Conservation (phyloP, 2,329 filamentous ascomycete genomes). For the Claviceps maximensis region DNA sequence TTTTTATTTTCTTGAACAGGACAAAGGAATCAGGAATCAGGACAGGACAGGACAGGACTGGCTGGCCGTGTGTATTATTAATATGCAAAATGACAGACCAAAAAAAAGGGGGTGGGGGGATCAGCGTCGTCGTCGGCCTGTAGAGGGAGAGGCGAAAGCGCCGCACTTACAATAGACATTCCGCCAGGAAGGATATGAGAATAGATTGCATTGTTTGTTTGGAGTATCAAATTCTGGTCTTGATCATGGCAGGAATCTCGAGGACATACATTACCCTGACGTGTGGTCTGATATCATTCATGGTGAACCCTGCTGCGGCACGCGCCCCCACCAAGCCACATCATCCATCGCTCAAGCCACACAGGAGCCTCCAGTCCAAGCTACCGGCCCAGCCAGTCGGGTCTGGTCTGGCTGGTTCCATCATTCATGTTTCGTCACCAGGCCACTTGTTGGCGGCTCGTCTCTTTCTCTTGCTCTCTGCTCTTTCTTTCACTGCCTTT, state of each 20-base stretch:
- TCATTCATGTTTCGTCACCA: not conserved
- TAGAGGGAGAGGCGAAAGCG: not conserved
- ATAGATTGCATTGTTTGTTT: conserved; percentile 4
- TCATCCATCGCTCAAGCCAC: not conserved
- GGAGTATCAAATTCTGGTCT: too few relatives aligned
- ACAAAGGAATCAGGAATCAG: not conserved
- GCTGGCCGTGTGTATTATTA: conserved; percentile 1
- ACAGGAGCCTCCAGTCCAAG: not conserved
- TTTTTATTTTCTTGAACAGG: conserved; percentile 1
- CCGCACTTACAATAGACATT: conserved; percentile 1
- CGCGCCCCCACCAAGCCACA: not conserved
- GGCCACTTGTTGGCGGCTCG: not conserved
- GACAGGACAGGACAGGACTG: not conserved
- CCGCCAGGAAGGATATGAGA: not conserved
- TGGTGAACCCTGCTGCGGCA: too few relatives aligned
- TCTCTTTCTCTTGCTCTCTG: not conserved
- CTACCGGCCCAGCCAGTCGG: not conserved
- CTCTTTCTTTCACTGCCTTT: too few relatives aligned
- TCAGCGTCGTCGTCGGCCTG: not conserved
- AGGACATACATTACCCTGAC: too few relatives aligned
- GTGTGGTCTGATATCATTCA: too few relatives aligned
- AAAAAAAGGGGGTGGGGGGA: not conserved
- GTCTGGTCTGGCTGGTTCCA: too few relatives aligned
- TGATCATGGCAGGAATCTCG: too few relatives aligned
- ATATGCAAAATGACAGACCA: not conserved